Evolutionary conservation across 1,284 basidiomycete genomes (phyloP), one percentile per base, ranked within the genome.

Genomic region (Takashimella tepidaria): DNA sequence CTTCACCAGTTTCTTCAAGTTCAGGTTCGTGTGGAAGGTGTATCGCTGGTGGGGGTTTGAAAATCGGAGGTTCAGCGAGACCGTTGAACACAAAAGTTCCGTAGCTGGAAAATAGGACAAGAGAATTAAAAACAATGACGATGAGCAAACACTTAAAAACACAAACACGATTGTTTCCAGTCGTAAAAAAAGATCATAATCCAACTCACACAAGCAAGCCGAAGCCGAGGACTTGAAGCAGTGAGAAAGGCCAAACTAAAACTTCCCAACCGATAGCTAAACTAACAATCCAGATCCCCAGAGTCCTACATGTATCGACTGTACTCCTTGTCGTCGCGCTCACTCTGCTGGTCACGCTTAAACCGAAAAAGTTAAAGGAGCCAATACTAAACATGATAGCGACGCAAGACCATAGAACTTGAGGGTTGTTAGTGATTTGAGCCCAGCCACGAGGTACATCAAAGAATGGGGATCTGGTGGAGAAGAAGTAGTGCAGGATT

Each of bases 301-400:
- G 80, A 1, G 96, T 98, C 63, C 96, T 83, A 78, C 92, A 97
- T 4, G 95, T 96, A 74, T 99, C 96, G 45, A 93, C 91, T 48
- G 96, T 82, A 57, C 85, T 89, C 57, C 92, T 82, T 20, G 88
- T 89, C 1, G 90, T 93, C 41, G 92, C 91, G 72, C 84, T 90
- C 58, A 92, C 88, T 67, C 88, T 84, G 60, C 86, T 83, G 6
- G 95, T 98, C 53, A 98, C 92, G 69, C 86, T 89, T 44, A 98
- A 77, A 4, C 95, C 92, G 67, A 92, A 96, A 76, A 86, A 93
- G 78, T 98, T 99, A 84, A 95, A 99, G 22, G 92, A 77, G n/a
- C 90, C 82, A 60, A 98, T 98, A 56, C 83, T 85, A 67, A 83
- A 76, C 46, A 88, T 88, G 68, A 92, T 89, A 45, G 84, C 86